Evolutionary conservation across 208 protist species (phyloP).

Genomic region (Plasmodiophora brassicae): DNA sequence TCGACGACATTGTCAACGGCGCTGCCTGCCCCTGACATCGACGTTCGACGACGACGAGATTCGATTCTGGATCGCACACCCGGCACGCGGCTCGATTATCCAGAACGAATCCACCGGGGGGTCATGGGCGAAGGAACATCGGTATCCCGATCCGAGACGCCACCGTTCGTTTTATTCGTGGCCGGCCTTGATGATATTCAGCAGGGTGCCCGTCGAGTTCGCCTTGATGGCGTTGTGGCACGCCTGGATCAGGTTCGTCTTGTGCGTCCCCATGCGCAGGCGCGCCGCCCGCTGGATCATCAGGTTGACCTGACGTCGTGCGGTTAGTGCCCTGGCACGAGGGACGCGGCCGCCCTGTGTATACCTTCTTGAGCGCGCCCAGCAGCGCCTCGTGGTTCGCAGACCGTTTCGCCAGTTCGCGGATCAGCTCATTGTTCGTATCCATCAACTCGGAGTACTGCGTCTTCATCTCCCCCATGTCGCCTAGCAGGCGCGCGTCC

Average conservation of each 20-base stretch:
- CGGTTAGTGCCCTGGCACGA: background rate
- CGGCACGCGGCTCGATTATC: no score
- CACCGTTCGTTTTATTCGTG: background rate
- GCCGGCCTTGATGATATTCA: slow-evolving; percentile 69
- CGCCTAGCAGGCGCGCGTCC: slow-evolving; percentile 75
- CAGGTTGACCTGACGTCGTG: slow-evolving; percentile 59
- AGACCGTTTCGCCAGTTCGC: slow-evolving; percentile 80
- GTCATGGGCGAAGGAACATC: no score
- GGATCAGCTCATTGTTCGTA: slow-evolving; percentile 44
- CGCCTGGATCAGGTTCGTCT: slow-evolving; percentile 55
- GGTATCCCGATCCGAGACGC: background rate
- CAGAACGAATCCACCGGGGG: no score
- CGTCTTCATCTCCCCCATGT: slow-evolving; percentile 59
- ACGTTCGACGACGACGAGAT: no score
- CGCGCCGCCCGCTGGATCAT: slow-evolving; percentile 80
- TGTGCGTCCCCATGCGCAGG: slow-evolving; percentile 71
- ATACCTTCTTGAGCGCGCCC: slow-evolving; percentile 70
- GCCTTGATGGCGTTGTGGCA: slow-evolving; percentile 76
- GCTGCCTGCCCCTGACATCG: no score
- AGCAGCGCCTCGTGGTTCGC: slow-evolving; percentile 82
- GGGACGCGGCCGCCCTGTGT: background rate
- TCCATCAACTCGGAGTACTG: slow-evolving; percentile 39
- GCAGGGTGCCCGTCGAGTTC: slow-evolving; percentile 66
- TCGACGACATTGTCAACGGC: no score
- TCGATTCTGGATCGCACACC: no score